Base-by-base conservation (phyloP, 495 filamentous ascomycete species). In the Aspergillus taichungensis region DNA sequence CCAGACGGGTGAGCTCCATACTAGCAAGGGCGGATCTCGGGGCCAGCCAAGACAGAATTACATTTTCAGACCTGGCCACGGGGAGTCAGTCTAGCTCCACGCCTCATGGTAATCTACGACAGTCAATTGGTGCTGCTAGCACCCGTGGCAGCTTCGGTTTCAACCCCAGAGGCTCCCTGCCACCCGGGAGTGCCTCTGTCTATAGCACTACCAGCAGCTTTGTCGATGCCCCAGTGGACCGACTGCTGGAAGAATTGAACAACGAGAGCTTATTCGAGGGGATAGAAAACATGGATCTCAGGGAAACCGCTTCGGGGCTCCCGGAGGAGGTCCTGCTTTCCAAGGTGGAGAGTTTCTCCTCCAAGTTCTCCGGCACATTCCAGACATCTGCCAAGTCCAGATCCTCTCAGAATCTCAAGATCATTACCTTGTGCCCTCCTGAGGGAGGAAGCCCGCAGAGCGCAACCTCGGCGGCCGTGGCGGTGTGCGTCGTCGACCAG, bases 21-120 rank as follows among this genome's bases (percentile, higher is more conserved):
- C 76, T 97, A 42, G 86, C 92, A n/a, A 75, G 91, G 51, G 84
- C 89, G 13, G 91, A 97, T 57, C 68, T 96, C 9, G 91, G 87
- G 0, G 82, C 71, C 18, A 79, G 77, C 13, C 84, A 88, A 38
- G 87, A 90, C 44, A 75, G 85, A 42, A 71, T 82, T 3, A 76
- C 79, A 13, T 92, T 91, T 55, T 74, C 78, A 9, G 87, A 90
- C 41, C 77, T 84, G 35, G 71, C 71, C 45, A 69, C 73, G 30
- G 74, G 65, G 46, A 76, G 53, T 48, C 73, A 66, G 61, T 75
- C 68, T 13, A 71, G 54, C 28, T 61, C 62, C 13, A 46, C 63
- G 35, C 61, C 64, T 31, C 67, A 72, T 56, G 75, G 75, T n/a
- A 67, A 72, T 48, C 70, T 75, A 51, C 80, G 78, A 31, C 80